Evolutionary conservation across 441 rosid genomes (phyloP).

Genomic region (Jatropha podagrica): DNA sequence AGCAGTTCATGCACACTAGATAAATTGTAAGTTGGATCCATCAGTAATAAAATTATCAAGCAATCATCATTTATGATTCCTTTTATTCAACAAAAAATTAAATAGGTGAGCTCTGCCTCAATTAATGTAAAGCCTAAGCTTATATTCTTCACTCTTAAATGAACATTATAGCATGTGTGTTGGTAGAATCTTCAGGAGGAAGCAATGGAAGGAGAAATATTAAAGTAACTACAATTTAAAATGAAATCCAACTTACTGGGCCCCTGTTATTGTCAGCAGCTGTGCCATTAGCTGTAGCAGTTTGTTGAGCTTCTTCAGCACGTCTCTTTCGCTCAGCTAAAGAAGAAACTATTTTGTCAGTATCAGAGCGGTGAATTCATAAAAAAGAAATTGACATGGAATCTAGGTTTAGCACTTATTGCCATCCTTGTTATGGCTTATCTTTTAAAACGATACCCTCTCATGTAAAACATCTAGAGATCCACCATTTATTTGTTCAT

Average conservation of each 20-base stretch:
- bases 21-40: not conserved
- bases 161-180: not conserved
- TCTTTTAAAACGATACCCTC: not conserved
- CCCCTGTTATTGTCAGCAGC: conserved; percentile 48
- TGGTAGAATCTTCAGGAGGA: not conserved
- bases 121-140: not conserved
- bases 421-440: not conserved
- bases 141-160: not conserved
- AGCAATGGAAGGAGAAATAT: not conserved
- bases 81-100: not conserved
- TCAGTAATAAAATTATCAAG: not conserved
- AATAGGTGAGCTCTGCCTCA: not conserved
- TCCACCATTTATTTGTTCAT: not conserved
- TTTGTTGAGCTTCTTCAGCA: conserved; percentile 61
- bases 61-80: not conserved
- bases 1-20: not conserved
- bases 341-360: conserved; percentile 23
- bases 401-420: not conserved
- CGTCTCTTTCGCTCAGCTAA: conserved; percentile 82
- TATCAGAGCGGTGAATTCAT: not conserved
- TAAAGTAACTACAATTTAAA: not conserved
- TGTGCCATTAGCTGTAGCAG: conserved; percentile 59
- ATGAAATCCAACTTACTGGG: conserved; percentile 47
- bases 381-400: not conserved
- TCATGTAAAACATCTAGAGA: not conserved